Base-by-base conservation (phyloP, 768 basidiomycete species). In the Russula lepida region DNA sequence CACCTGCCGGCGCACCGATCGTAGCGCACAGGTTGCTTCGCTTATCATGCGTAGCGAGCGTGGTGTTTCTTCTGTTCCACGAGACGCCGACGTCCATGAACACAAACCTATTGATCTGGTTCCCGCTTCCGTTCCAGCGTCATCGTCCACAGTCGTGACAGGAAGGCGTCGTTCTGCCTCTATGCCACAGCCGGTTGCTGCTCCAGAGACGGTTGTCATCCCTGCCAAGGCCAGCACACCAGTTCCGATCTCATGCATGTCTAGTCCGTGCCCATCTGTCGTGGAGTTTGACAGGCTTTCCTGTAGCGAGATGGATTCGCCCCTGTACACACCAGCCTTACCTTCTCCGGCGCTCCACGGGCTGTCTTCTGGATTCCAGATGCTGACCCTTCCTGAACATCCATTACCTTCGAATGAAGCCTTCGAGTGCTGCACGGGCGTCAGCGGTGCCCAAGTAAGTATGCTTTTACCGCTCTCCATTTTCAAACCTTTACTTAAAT, bases 81-180 rank as follows among this genome's bases (percentile, higher is more conserved):
- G 17, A 19, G 47, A 57, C 41, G 41, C 9, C 9, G 47, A 46
- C 7, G 4, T 33, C 17, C 33, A 46, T 13, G 27, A 44, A 27
- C 17, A 27, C 23, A 37, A 53, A 7, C n/a, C 39, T 2, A 8
- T 11, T 43, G n/a, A 15, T 27, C 28, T 19, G 19, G 46, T 39
- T 15, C 41, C n/a, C 7, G n/a, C 27, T 8, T 3, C 35, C 48
- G 28, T 39, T 15, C 50, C 46, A 19, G 27, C 28, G 32, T 21
- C 56, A 21, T 41, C 48, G 19, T 30, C 47, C 17, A 17, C 56
- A 6, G 19, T 4, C 35, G n/a, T 39, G 49, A 23, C 32, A 6
- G 56, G 64, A 19, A 52, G 64, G 35, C 62, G 64, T 48, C 64
- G 64, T 25, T 59, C 64, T n/a, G 50, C 64, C 19, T 66, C 64